These are phyloP conservation scores for Royoungia palumana DNA, from an alignment of 768 basidiomycete species.

Conservation along the genomic window DNA sequence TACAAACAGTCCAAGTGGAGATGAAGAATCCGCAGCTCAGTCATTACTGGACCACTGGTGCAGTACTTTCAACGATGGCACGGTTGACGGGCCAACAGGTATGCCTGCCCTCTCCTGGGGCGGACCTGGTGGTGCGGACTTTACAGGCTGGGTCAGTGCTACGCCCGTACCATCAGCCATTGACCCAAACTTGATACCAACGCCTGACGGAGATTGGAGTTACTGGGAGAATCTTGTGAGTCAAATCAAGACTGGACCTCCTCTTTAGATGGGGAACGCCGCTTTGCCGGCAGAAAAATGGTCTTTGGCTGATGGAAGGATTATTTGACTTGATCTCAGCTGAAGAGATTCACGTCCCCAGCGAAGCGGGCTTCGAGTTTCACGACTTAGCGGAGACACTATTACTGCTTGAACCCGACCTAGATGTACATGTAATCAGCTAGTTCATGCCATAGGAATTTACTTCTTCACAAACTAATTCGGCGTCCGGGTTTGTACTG, in stretches of 20 bases:
- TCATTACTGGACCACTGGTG: slow-evolving; percentile 82
- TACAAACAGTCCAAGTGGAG: slow-evolving; percentile 66
- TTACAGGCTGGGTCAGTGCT: slow-evolving; percentile 55
- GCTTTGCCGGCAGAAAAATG: too few species aligned
- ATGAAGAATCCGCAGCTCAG: slow-evolving; percentile 76
- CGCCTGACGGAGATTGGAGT: slow-evolving; percentile 66
- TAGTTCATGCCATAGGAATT: slow-evolving; percentile 1
- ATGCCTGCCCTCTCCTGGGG: slow-evolving; percentile 56
- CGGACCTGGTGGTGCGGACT: slow-evolving; percentile 53
- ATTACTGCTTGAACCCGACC: slow-evolving; percentile 3
- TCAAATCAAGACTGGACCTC: slow-evolving; percentile 40
- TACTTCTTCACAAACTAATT: background rate
- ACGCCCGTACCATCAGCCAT: slow-evolving; percentile 34
- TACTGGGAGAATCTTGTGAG: slow-evolving; percentile 83
- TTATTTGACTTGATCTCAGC: too few species aligned
- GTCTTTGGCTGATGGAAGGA: too few species aligned
- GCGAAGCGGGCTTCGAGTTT: slow-evolving; percentile 11
- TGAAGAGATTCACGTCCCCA: background rate
- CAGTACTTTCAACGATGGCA: slow-evolving; percentile 69
- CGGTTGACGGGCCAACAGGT: slow-evolving; percentile 47
- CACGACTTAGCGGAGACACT: slow-evolving; percentile 3
- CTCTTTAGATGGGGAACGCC: slow-evolving; percentile 18
- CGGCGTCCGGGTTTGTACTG: too few species aligned
- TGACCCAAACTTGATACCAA: slow-evolving; percentile 46
- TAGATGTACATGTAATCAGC: slow-evolving; percentile 8